Percentiles rank a stretch among this genome's conserved stretches.
Conservation (phyloP, 805 yeast genomes). For the Candida verbasci region DNA sequence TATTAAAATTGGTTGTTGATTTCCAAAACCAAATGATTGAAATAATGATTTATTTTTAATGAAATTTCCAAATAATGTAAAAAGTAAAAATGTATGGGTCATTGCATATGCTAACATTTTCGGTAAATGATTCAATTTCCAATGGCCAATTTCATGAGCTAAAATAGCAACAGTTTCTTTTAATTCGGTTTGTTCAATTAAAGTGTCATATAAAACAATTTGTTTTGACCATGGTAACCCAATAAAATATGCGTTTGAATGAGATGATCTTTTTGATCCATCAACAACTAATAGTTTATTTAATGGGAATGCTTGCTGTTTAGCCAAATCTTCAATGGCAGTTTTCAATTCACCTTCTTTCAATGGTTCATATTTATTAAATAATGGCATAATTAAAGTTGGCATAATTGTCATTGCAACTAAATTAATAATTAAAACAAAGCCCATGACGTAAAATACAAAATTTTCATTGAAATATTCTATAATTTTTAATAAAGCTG, state of each 20-base stretch:
- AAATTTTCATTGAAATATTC: conserved; percentile 76
- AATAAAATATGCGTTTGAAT: conserved; percentile 93
- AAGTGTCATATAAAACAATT: conserved; percentile 89
- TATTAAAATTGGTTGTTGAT: conserved; percentile 65
- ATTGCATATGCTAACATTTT: conserved; percentile 66
- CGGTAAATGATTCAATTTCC: conserved; percentile 89
- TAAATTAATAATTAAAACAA: conserved; percentile 68
- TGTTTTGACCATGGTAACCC: conserved; percentile 97
- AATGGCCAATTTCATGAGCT: conserved; percentile 99
- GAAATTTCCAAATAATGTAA: conserved; percentile 74
- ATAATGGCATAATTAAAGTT: conserved; percentile 83
- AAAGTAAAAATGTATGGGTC: conserved; percentile 57
- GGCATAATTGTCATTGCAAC: conserved; percentile 75
- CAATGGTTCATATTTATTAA: conserved; percentile 86
- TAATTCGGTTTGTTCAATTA: conserved; percentile 72
- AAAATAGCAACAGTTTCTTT: conserved; percentile 88
- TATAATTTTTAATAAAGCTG: conserved; percentile 75
- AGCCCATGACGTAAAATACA: conserved; percentile 72
- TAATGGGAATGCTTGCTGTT: conserved; percentile 76
- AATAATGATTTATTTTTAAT: conserved; percentile 76
- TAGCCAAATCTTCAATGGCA: conserved; percentile 77
- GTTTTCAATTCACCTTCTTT: conserved; percentile 84
- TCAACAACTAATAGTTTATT: conserved; percentile 83
- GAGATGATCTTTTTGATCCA: conserved; percentile 95
- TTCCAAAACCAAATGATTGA: conserved; percentile 75